phyloP scores from a whole-genome alignment of 106 monocot species.

The Ottelia alismoides region DNA sequence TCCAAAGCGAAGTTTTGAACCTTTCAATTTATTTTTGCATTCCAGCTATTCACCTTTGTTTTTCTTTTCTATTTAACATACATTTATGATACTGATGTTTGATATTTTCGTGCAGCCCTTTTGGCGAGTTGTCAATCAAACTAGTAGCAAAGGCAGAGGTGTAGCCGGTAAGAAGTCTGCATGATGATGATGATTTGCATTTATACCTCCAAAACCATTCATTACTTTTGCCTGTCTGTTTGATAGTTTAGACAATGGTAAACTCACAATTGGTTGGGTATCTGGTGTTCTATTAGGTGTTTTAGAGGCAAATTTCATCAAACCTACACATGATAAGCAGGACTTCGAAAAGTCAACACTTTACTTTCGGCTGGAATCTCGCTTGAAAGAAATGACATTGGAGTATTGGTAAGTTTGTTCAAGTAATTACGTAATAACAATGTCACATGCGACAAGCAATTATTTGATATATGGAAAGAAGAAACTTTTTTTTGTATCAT shows the following conservation, averaged over 20 bases:
- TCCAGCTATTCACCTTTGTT: background rate
- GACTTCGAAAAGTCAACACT: slow-evolving; percentile 68
- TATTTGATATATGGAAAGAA: too few species aligned
- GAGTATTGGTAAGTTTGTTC: slow-evolving; percentile 92
- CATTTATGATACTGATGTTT: background rate
- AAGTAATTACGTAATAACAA: too few species aligned
- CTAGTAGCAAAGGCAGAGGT: slow-evolving; percentile 44
- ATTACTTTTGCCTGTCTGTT: background rate
- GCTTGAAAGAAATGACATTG: slow-evolving; percentile 53
- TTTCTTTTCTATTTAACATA: slow-evolving; percentile 4
- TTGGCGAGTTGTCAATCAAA: slow-evolving; percentile 21
- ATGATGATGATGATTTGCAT: background rate
- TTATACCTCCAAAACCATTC: background rate
- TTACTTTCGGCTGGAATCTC: slow-evolving; percentile 44
- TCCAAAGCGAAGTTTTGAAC: background rate
- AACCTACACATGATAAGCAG: slow-evolving; percentile 84
- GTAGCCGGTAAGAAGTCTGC: slow-evolving; percentile 44
- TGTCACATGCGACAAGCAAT: too few species aligned
- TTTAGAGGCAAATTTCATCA: slow-evolving; percentile 57
- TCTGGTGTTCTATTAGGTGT: slow-evolving; percentile 38
- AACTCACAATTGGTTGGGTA: background rate
- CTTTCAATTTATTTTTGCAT: slow-evolving; percentile 8
- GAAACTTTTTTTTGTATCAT: too few species aligned
- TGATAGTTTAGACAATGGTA: background rate
- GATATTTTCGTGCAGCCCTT: slow-evolving; percentile 44